Base-by-base conservation (phyloP, 768 basidiomycete species). In the Aureoboletus auriporus region DNA sequence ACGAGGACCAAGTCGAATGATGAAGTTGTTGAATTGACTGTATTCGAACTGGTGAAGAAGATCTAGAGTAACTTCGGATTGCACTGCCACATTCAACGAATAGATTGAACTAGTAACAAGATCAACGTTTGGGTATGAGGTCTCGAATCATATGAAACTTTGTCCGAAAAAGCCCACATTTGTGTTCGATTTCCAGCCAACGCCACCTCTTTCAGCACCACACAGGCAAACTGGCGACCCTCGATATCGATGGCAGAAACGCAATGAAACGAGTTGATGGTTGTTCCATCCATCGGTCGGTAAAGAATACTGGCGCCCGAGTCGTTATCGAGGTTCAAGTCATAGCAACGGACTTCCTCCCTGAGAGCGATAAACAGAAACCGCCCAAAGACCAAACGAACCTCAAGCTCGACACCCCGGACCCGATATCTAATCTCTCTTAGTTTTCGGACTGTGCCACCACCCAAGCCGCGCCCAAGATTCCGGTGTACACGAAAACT, bases 1-100 rank as follows among this genome's bases (percentile, higher is more conserved):
- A 34, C 53, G 50, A 13, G 58, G 58, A 35, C 57, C 58, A 44
- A 58, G 50, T 12, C 38, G 14, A 16, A 59, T 39, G 12, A 2
- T 0, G 1, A 26, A 8, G 26, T 56, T 9, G 16, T 16, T 12
- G 26, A 50, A 50, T 12, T 14, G 9, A 7, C 10, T 5, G 11
- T 44, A 12, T 35, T 57, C 46, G 16, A 47, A 50, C 10, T 53
- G 51, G 34, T 50, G 14, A 39, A 59, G 41, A 28, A 53, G 58
- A 9, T 53, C 47, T 28, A 60, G 35, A 14, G 48, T 36, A 6
- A 50, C 29, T 8, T 53, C 39, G 6, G 42, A 42, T 23, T 28
- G 23, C 8, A 39, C 41, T 9, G 6, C 23, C 14, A 53, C 31
- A 8, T 47, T 28, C 14, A 59, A n/a, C 11, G 10, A 27, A 23